Base-by-base conservation (phyloP, 192 early-diverging fungal genomes). In the Borealophlyctis nickersoniae region DNA sequence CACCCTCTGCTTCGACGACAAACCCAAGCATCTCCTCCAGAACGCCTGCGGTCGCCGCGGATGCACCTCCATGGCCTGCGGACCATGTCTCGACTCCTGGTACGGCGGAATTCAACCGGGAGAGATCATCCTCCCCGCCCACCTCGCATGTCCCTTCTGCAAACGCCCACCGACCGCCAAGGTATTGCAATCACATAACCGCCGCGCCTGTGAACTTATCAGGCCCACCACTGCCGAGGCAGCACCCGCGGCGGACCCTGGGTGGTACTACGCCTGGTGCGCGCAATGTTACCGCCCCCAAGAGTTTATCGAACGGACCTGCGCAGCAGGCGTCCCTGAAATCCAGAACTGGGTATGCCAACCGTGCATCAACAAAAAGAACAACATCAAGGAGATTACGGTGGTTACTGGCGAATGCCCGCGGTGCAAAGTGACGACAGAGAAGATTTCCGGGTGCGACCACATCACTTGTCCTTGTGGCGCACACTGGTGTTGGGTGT, bases 1-100 rank as follows among this genome's bases (percentile, higher is more conserved):
- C 39, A 45, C 39, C 39, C 39, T 45, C 39, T 45, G 39, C 39
- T 45, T 45, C 39, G 39, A 45, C 7, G 39, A 45, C 39, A 45
- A 7, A 45, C 39, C 39, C 7, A 7, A 45, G 9, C 39, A 45
- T 19, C 7, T 13, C 39, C 39, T 45, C 39, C 39, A 45, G 9
- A 7, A 45, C 19, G 7, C 39, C 39, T 45, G 39, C 19, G 39
- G 39, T 19, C 39, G 39, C 39, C 39, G 39, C 39, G 39, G 39
- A 19, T 45, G 39, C 19, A 45, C 39, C 7, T 45, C 39, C 39
- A 45, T 45, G 19, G 39, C 39, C 7, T 45, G 39, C 39, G 19
- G 9, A 13, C 19, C 39, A 13, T 45, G 39, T 45, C 39, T 45
- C 39, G 39, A 45, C 39, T 7, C 39, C 19, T 45, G 39, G 39